A percentile compares a stretch with the other conserved stretches of the same genome.
Evolutionary conservation across 2,329 filamentous ascomycete species (phyloP).

Genomic region (Sporothrix variecibatus): DNA sequence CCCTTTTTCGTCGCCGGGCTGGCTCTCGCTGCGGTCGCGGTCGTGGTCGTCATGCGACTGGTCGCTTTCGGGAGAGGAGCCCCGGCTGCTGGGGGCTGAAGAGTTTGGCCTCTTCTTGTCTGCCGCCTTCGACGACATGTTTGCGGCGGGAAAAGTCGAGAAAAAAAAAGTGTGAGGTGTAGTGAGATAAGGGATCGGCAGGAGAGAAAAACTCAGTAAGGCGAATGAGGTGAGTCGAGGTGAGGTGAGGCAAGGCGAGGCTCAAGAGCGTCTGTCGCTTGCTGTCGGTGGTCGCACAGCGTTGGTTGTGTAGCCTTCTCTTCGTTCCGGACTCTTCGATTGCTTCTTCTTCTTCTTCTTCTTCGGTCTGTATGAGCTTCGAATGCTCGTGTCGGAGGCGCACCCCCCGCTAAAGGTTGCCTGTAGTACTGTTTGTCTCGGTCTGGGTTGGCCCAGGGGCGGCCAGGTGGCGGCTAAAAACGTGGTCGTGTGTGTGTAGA

Average conservation of each 20-base stretch:
- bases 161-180: not conserved
- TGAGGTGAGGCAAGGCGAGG: not conserved
- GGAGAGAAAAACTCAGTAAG: not conserved
- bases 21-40: conserved; percentile 23
- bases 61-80: conserved; percentile 25
- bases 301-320: conserved; percentile 11
- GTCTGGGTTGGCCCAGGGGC: not conserved
- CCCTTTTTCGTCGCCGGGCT: conserved; percentile 22
- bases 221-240: not conserved
- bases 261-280: not conserved
- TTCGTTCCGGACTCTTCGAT: not conserved
- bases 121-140: conserved; percentile 20
- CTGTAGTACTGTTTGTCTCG: conserved; percentile 18
- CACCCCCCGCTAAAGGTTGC: conserved; percentile 19
- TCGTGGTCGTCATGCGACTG: conserved; percentile 22
- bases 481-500: not conserved
- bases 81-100: conserved; percentile 25
- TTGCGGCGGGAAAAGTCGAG: not conserved
- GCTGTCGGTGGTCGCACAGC: conserved; percentile 12
- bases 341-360: not conserved
- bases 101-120: conserved; percentile 6
- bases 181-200: not conserved
- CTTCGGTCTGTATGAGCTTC: not conserved
- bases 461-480: conserved; percentile 9
- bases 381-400: not conserved